Evolutionary conservation across 2,329 filamentous ascomycete genomes (phyloP), one percentile per base, ranked within the genome.

Genomic region (Calonectria multiphialidica): DNA sequence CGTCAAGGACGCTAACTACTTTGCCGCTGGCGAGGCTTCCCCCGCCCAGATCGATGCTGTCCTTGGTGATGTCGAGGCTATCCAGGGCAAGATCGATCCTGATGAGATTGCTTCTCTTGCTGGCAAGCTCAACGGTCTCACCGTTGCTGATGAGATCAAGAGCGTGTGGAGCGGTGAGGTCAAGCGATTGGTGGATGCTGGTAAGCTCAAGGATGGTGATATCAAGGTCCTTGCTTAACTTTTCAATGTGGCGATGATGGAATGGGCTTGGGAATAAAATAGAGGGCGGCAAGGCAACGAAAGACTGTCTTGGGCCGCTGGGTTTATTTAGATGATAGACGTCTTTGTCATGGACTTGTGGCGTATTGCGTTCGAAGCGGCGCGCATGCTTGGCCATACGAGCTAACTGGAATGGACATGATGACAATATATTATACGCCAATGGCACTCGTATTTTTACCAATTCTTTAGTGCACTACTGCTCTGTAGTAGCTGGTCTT

Each of bases 1-100:
- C 76, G 94, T 96, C 86, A 99, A 99, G 90, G 97, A 99, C 78
- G 96, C 94, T 81, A 98, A 98, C 90, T 99, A 99, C 92, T 98
- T 99, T 84, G 89, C 88, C 70, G 92, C 92, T 67, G 93, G 92
- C 67, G 93, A 96, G 72, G 87, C 93, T 30, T 90, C 93, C n/a
- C 88, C 94, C 16, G 87, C 91, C 13, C 91, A 95, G 82, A 95
- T 99, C 77, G 96, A 98, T 81, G 87, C 89, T 37, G 95, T 97
- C 2, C 89, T 98, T 44, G 90, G 90, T 79, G 96, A 98, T 77
- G 94, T 98, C 61, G 97, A 99, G 81, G 87, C 93, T 25, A 86
- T 99, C 73, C 95, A 98, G 86, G 88, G 89, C 85, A 98, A 96
- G 90, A 92, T 98, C 77, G 96, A 98, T 77, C 88, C 94, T 68